Conservation (phyloP, 2,329 filamentous ascomycete genomes). For the Penicillium sp. region DNA sequence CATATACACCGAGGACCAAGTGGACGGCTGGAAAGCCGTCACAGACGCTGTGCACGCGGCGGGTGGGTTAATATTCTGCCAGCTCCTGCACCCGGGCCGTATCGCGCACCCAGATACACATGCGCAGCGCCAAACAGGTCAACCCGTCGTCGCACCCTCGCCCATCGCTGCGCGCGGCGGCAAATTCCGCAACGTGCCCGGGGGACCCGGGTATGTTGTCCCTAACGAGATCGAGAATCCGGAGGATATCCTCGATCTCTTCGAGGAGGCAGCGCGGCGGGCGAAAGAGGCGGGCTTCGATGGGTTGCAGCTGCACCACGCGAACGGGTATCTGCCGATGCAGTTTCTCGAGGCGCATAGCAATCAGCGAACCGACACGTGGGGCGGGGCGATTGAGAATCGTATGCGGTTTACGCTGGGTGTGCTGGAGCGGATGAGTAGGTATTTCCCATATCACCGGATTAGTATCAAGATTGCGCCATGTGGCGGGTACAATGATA, state of each 20-base stretch:
- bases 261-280: neutral
- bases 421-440: neutral
- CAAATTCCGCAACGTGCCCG: neutral
- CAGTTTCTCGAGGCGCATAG: neutral
- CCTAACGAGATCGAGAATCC: neutral
- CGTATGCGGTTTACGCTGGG: neutral
- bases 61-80: neutral
- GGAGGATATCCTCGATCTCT: neutral
- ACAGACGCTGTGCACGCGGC: neutral
- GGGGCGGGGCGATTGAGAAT: neutral
- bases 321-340: neutral
- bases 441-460: neutral
- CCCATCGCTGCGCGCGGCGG: neutral
- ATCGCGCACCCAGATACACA: neutral
- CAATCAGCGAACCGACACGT: neutral
- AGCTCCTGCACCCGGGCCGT: neutral
- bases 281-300: neutral
- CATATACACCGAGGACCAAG: neutral
- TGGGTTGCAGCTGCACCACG: neutral
- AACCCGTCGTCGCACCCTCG: neutral
- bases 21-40: neutral
- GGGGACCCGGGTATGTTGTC: neutral
- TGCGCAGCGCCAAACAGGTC: neutral
- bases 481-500: neutral
- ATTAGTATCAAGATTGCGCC: neutral